Evolutionary conservation across 2,329 filamentous ascomycete species (phyloP).

Genomic region (Penicillium sp.): DNA sequence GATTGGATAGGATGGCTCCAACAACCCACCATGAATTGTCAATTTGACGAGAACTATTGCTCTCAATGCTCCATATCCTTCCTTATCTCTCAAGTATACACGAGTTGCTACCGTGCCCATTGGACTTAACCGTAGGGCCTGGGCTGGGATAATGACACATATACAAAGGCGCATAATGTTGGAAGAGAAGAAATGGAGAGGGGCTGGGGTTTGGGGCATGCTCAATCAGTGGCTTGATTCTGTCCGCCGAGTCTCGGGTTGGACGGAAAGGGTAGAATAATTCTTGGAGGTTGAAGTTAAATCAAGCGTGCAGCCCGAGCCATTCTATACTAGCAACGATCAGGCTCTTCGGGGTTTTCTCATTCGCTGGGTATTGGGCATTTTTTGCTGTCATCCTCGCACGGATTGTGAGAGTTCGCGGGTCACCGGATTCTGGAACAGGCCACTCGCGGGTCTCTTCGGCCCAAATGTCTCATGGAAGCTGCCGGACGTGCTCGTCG

Average conservation of each 20-base stretch:
- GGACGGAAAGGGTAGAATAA: constrained; percentile 8
- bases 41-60: not conserved
- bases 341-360: constrained; percentile 1
- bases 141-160: not conserved
- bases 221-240: constrained; percentile 22
- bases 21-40: not conserved
- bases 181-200: constrained; percentile 5
- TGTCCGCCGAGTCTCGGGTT: constrained; percentile 22
- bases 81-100: not conserved
- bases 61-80: not conserved
- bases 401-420: constrained; percentile 24
- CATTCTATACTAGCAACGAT: constrained; percentile 1
- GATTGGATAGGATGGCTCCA: constrained; percentile 2
- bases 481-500: constrained; percentile 17
- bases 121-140: not conserved
- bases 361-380: constrained; percentile 11
- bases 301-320: constrained; percentile 14
- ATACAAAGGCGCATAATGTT: not conserved
- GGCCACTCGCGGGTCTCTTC: constrained; percentile 24
- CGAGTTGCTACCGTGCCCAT: not conserved
- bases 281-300: constrained; percentile 5
- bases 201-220: constrained; percentile 1
- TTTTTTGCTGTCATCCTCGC: constrained; percentile 20
- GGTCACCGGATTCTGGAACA: constrained; percentile 27
- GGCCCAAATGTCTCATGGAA: constrained; percentile 27